These are phyloP conservation scores for Coprinopsis sp. DNA, from an alignment of 768 basidiomycete genomes.

Conservation along the genomic window DNA sequence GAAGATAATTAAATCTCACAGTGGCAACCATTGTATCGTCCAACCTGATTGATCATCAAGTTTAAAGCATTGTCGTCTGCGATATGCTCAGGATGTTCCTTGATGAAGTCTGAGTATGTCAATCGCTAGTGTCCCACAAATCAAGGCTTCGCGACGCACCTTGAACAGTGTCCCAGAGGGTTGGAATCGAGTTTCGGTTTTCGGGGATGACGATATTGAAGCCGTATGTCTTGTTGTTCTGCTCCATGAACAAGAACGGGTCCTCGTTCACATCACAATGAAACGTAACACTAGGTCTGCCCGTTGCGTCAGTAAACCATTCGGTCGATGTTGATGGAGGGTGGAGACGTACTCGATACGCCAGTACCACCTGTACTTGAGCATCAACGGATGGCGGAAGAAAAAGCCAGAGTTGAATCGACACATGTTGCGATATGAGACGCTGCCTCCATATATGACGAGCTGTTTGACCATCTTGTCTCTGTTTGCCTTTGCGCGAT, in stretches of 20 bases:
- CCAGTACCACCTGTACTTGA: constrained; percentile 74
- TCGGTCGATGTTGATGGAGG: too few relatives aligned
- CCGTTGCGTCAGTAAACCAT: constrained; percentile 8
- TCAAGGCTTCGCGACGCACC: constrained; percentile 38
- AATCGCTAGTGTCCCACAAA: not conserved
- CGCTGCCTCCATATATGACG: constrained; percentile 40
- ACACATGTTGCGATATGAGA: constrained; percentile 59
- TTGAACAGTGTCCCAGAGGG: constrained; percentile 66
- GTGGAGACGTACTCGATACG: too few relatives aligned
- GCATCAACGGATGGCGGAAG: constrained; percentile 62
- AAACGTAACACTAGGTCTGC: constrained; percentile 66
- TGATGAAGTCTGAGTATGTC: constrained; percentile 44
- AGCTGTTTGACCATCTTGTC: constrained; percentile 53
- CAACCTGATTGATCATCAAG: constrained; percentile 52
- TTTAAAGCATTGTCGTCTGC: constrained; percentile 54
- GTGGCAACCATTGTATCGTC: constrained; percentile 68
- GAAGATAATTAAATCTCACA: constrained; percentile 38
- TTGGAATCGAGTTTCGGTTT: constrained; percentile 68
- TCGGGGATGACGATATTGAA: constrained; percentile 76
- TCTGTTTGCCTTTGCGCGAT: constrained; percentile 49
- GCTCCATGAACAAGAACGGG: constrained; percentile 71
- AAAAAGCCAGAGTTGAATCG: constrained; percentile 71
- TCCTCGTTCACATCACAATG: constrained; percentile 63
- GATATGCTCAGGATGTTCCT: constrained; percentile 49
- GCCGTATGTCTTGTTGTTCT: constrained; percentile 63